Evolutionary conservation across 176 grass and related monocot genomes (phyloP), one percentile per base, ranked within the genome.

Genomic region (Ananas comosus): DNA sequence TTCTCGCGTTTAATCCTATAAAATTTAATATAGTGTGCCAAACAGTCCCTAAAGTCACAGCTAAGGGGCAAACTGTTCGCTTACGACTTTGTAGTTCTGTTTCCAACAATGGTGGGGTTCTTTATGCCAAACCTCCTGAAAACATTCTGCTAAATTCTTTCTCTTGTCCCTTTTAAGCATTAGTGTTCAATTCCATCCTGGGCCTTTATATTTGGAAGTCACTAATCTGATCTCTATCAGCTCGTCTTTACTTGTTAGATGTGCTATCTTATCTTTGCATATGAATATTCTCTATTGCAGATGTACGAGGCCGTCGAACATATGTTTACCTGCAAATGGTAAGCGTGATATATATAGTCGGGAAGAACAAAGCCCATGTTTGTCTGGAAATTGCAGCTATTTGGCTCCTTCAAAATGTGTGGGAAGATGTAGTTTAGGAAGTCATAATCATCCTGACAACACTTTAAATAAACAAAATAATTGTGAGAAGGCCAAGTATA

Each of bases 391-490:
- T 67, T 85, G 72, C 72, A 80, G 82, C 79, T 75, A 54, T 49
- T 82, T 85, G 64, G 66, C 74, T 78, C 57, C 71, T 33, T 67
- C 79, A 72, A 77, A 78, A 70, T 88, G 76, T 77, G 70, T 77
- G 70, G 14, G 76, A 57, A 65, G 79, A 51, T 87, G 70, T 19
- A 64, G 21, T 25, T 77, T 79, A 67, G 65, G 65, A 24, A n/a
- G 14, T 76, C n/a, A 53, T 82, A 82, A 77, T 21, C 69, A 72
- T 56, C 56, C 42, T 76, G 57, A 73, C 76, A 42, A 42, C 5
- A 72, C 67, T 33, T 64, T 67, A 80, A 80, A 50, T 50, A 79
- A 87, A 50, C 78, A 69, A 65, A 88, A 4, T 66, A 70, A 10
- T 77, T 70, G 16, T 73, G 67, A 3, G 74, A 50, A 75, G 76